Evolutionary conservation across 768 basidiomycete genomes (phyloP).

Genomic region (Boletus vinaceobasis): DNA sequence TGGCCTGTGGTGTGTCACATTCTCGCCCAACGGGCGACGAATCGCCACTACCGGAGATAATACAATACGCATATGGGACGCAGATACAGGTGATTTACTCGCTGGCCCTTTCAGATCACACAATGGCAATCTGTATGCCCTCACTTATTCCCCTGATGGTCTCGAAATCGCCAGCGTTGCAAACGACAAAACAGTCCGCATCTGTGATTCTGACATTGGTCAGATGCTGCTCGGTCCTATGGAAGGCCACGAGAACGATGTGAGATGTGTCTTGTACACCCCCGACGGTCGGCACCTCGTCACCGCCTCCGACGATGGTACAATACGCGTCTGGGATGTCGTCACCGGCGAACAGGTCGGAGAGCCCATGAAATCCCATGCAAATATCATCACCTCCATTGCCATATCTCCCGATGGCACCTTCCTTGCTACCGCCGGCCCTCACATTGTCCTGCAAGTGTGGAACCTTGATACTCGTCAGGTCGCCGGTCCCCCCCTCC

Average conservation of each 20-base stretch:
- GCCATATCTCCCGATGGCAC: constrained; percentile 30
- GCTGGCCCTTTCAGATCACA: constrained; percentile 29
- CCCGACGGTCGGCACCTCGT: constrained; percentile 27
- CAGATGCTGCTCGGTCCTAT: constrained; percentile 29
- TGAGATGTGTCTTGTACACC: constrained; percentile 31
- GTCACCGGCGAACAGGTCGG: constrained; percentile 29
- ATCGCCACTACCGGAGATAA: constrained; percentile 34
- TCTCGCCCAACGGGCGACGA: constrained; percentile 31
- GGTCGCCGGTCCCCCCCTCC: constrained; percentile 18
- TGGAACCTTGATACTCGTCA: constrained; percentile 28
- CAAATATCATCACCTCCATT: constrained; percentile 29
- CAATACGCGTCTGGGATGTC: constrained; percentile 31
- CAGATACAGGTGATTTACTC: constrained; percentile 23
- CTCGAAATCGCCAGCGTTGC: constrained; percentile 31
- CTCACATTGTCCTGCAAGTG: constrained; percentile 28
- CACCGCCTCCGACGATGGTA: constrained; percentile 30
- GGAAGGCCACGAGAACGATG: constrained; percentile 28
- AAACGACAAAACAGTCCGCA: constrained; percentile 30
- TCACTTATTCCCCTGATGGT: constrained; percentile 38
- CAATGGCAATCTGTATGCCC: constrained; percentile 30
- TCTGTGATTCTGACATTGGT: constrained; percentile 36
- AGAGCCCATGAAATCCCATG: constrained; percentile 28
- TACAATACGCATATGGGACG: constrained; percentile 32
- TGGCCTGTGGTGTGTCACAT: constrained; percentile 28
- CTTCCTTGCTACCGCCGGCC: constrained; percentile 32